A percentile compares a stretch with the other conserved stretches of the same genome.
Conservation (phyloP, 371 early-diverging fungal genomes). For the Zychaea mexicana region DNA sequence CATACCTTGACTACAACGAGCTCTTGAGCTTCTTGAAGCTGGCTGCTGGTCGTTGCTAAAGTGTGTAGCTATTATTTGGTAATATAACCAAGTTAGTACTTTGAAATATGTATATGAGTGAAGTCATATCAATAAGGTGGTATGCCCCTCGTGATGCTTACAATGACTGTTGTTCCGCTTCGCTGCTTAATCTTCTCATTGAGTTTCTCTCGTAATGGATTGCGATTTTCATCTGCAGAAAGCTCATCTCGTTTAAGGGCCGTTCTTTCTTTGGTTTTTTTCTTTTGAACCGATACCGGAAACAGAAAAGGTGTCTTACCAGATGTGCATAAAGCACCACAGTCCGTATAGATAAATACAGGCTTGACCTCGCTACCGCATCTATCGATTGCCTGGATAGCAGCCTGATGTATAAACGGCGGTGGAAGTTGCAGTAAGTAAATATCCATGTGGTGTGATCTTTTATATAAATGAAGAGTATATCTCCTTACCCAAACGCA, state of each 20-base stretch:
- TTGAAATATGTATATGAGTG: not conserved
- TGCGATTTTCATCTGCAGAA: not conserved
- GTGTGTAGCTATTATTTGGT: not conserved
- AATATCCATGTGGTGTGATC: not conserved
- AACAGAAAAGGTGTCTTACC: not conserved
- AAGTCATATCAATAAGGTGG: not conserved
- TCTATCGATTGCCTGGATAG: constrained; percentile 4
- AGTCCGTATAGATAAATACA: constrained; percentile 8
- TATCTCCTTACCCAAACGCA: constrained; percentile 6
- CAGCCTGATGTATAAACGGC: not conserved
- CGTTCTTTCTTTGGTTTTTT: not conserved
- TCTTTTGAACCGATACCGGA: too few species aligned
- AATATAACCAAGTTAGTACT: too few species aligned
- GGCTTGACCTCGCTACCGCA: not conserved
- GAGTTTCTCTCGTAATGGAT: constrained; percentile 3
- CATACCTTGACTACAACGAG: not conserved
- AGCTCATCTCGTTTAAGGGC: not conserved
- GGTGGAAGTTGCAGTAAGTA: not conserved
- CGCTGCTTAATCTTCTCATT: constrained; percentile 1
- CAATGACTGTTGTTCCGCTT: constrained; percentile 1
- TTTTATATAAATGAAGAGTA: not conserved
- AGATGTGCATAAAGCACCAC: not conserved
- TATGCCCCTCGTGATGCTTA: not conserved
- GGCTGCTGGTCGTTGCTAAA: not conserved
- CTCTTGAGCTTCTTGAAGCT: constrained; percentile 5